Evolutionary conservation across 306 rosid genomes (phyloP).

Genomic region (Cucurbita maxima): DNA sequence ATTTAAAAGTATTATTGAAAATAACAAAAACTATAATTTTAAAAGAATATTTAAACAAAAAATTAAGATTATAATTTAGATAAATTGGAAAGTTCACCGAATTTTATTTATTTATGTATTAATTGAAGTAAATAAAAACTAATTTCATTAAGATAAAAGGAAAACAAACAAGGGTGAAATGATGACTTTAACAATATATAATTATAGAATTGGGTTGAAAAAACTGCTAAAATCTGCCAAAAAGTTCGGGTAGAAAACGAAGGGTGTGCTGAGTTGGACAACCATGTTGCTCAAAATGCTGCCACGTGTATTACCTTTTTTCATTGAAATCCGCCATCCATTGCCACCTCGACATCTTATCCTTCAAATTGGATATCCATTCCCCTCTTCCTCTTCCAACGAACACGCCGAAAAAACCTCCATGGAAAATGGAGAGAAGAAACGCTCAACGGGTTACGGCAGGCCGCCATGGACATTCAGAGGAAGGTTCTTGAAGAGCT

Average conservation of each 20-base stretch:
- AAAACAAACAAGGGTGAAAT: too few species aligned
- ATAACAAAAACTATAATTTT: too few species aligned
- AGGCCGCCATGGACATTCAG: slow-evolving; percentile 80
- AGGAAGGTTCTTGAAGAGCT: slow-evolving; percentile 44
- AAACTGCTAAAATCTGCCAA: neutral
- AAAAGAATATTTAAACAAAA: too few species aligned
- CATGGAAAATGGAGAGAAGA: slow-evolving; percentile 34
- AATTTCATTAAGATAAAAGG: too few species aligned
- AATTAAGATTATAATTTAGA: too few species aligned
- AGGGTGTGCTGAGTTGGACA: neutral
- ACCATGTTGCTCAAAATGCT: neutral
- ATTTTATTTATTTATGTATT: too few species aligned
- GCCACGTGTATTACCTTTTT: neutral
- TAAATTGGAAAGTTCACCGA: too few species aligned
- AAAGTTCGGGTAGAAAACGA: neutral
- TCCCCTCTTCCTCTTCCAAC: neutral
- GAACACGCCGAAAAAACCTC: neutral
- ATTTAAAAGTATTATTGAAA: too few species aligned
- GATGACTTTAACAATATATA: too few species aligned
- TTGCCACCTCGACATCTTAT: neutral
- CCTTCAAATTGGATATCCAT: neutral
- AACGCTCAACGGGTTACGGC: slow-evolving; percentile 47
- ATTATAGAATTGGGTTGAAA: too few species aligned
- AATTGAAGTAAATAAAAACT: too few species aligned
- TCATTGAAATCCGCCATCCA: neutral